Conservation (phyloP, 2,329 filamentous ascomycete genomes). For the Rhynchosporium agropyri region DNA sequence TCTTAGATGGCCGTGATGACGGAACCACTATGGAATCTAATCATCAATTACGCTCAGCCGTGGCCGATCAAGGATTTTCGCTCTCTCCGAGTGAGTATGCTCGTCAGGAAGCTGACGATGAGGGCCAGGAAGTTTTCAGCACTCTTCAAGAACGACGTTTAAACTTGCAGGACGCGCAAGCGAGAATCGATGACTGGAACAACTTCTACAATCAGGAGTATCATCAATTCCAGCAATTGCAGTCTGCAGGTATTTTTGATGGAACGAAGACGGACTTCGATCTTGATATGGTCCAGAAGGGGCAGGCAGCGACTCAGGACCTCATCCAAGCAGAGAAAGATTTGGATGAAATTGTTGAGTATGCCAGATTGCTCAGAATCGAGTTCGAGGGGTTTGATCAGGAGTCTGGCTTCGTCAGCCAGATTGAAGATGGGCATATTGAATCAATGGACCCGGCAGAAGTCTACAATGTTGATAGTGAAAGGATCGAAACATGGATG, state of each 20-base stretch:
- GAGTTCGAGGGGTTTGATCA: conserved; percentile 5
- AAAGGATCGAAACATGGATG: neutral
- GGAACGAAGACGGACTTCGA: conserved; percentile 2
- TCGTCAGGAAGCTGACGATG: neutral
- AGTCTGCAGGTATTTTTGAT: neutral
- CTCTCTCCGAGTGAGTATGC: neutral
- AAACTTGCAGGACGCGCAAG: neutral
- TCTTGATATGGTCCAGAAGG: neutral
- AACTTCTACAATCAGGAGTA: neutral
- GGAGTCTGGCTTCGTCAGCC: neutral
- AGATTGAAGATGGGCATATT: neutral
- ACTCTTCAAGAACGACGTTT: neutral
- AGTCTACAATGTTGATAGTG: neutral
- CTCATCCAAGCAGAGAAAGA: conserved; percentile 1
- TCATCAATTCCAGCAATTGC: neutral
- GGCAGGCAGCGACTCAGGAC: neutral
- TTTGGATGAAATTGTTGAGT: neutral
- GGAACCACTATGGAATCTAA: neutral
- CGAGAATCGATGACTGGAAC: neutral
- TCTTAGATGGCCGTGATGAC: neutral
- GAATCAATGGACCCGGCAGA: conserved; percentile 3
- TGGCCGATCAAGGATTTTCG: neutral
- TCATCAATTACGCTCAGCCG: neutral
- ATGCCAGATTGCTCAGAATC: neutral
- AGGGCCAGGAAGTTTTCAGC: neutral